These are phyloP conservation scores for Pulveroboletus sp. DNA, from an alignment of 768 basidiomycete genomes.

Conservation along the genomic window DNA sequence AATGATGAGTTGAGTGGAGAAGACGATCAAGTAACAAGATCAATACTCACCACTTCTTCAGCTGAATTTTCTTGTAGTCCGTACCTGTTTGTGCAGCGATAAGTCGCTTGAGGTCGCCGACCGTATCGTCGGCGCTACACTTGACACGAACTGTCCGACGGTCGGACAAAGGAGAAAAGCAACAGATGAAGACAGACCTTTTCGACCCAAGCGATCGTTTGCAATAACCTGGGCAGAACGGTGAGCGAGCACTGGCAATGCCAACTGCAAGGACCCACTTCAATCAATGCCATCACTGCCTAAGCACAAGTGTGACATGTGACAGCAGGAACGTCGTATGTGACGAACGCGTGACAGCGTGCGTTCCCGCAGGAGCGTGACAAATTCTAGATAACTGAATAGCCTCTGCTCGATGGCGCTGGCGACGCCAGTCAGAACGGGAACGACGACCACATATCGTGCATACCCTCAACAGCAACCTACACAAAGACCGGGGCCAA, in stretches of 20 bases:
- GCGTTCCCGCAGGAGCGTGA: constrained; percentile 10
- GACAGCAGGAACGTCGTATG: constrained; percentile 5
- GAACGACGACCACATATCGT: constrained; percentile 23
- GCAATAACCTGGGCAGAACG: constrained; percentile 68
- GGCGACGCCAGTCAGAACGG: constrained; percentile 28
- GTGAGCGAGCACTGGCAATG: background rate
- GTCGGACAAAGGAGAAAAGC: background rate
- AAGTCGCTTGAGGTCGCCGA: constrained; percentile 94
- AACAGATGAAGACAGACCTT: constrained; percentile 49
- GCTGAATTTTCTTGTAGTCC: constrained; percentile 73
- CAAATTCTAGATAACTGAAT: background rate
- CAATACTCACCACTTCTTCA: constrained; percentile 88
- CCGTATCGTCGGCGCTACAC: constrained; percentile 92
- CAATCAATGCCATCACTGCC: constrained; percentile 48
- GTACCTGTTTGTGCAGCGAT: constrained; percentile 97
- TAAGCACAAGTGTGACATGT: constrained; percentile 12
- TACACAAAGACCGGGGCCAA: constrained; percentile 30
- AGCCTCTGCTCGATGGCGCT: constrained; percentile 22
- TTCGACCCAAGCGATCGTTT: constrained; percentile 91
- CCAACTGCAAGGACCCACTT: constrained; percentile 32
- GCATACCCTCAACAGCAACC: constrained; percentile 20
- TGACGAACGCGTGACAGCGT: constrained; percentile 22
- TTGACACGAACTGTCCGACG: constrained; percentile 79
- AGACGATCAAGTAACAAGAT: background rate
- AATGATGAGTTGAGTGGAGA: background rate